Evolutionary conservation across 129 eudicot genomes (phyloP).

Genomic region (Logfia minima): DNA sequence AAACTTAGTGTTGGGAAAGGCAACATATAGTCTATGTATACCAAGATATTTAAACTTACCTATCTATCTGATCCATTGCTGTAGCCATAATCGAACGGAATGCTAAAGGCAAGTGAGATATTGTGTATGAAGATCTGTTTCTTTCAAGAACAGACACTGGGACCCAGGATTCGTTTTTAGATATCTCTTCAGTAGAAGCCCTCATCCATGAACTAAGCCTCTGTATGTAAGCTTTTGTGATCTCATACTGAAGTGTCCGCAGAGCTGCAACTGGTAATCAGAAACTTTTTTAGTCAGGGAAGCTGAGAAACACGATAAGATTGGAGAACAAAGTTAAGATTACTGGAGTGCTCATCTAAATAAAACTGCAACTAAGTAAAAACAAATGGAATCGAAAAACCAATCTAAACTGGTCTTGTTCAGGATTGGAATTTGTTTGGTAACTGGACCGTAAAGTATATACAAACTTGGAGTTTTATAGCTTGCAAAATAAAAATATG

Average conservation of each 20-base stretch:
- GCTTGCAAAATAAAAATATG: neutral
- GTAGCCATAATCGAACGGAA: slow-evolving; percentile 78
- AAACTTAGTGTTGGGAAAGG: neutral
- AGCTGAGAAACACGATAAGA: slow-evolving; percentile 11
- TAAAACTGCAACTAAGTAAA: neutral
- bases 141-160: slow-evolving; percentile 92
- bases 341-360: neutral
- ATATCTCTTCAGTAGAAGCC: slow-evolving; percentile 69
- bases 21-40: neutral
- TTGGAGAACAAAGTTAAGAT: neutral
- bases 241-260: slow-evolving; percentile 74
- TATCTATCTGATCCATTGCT: slow-evolving; percentile 84
- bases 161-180: slow-evolving; percentile 82
- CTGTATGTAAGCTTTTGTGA: slow-evolving; percentile 69
- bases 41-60: slow-evolving; percentile 48
- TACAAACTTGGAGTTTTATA: neutral
- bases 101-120: slow-evolving; percentile 86
- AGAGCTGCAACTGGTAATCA: slow-evolving; percentile 60
- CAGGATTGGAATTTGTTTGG: neutral
- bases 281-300: slow-evolving; percentile 19
- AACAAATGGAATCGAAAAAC: neutral
- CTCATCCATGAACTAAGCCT: slow-evolving; percentile 98
- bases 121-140: slow-evolving; percentile 83
- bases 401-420: neutral
- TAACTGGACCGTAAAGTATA: neutral